Evolutionary conservation across 257 asterid genomes (phyloP), one percentile per base, ranked within the genome.

Genomic region (Craterostigma plantagineum): DNA sequence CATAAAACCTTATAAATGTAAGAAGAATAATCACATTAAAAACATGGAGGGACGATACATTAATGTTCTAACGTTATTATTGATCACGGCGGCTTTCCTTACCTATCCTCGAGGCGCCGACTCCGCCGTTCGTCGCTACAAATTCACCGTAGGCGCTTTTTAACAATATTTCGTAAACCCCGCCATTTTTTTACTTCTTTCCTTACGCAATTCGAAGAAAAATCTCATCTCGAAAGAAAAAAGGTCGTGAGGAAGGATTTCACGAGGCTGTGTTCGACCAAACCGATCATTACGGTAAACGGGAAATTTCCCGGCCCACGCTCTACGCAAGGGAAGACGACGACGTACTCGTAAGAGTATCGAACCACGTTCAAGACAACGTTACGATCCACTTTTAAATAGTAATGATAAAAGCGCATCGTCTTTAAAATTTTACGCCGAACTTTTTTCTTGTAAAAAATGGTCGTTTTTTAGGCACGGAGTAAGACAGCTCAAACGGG

Each of bases 271-370:
- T 80, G 85, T 17, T 57, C 66, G 12, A 68, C 58, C 50, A 80
- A 80, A 72, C 55, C 81, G 8, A 70, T 58, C 9, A 57, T 80
- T 44, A 50, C 60, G 8, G 85, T 80, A 40, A 76, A 76, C 15
- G 91, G 81, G 33, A 80, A 57, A 55, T 80, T 71, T 34, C 93
- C 93, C 10, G 93, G 56, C 93, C 91, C 0, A 62, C 81, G 13
- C 75, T 76, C 17, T 71, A 68, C 1, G 79, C 93, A 2, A 64
- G 79, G 61, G 93, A 80, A 58, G 91, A 62, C 30, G 93, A 80
- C 34, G 76, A 49, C 0, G 77, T 80, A 47, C 34, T 65, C 14
- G 79, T 80, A 55, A 68, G 59, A 54, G 81, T 80, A 16, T 56
- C 54, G 8, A 80, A 76, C 61, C 85, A 63, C 35, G 75, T 70